These are phyloP conservation scores for Blastocystis sp. DNA, from an alignment of 352 stramenopile genomes.

Conservation along the genomic window DNA sequence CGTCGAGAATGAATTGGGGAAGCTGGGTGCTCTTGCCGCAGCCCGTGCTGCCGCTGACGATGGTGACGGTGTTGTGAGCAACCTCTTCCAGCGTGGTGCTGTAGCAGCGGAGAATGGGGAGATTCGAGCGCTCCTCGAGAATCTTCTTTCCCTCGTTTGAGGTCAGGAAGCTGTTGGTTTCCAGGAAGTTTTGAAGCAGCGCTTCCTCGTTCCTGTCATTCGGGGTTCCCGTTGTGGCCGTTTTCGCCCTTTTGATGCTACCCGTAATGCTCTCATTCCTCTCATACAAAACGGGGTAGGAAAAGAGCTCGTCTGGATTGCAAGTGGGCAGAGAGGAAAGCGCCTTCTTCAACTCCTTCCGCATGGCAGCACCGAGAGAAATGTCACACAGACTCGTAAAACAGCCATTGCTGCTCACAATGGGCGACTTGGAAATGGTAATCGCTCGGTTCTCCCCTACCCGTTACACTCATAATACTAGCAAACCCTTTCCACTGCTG, in stretches of 20 bases:
- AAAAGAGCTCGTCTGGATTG: not conserved
- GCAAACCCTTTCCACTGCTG: not conserved
- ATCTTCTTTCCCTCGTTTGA: not conserved
- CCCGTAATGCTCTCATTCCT: not conserved
- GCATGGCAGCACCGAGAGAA: not conserved
- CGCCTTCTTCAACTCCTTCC: not conserved
- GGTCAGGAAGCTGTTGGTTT: not conserved
- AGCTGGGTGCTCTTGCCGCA: constrained; percentile 85
- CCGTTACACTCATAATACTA: not conserved
- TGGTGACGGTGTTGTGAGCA: constrained; percentile 76
- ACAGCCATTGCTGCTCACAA: not conserved
- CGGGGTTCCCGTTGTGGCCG: too few relatives aligned
- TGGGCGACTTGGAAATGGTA: not conserved
- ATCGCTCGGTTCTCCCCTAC: not conserved
- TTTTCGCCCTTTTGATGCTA: not conserved
- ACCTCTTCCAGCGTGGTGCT: not conserved
- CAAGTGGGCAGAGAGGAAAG: not conserved
- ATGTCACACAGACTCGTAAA: not conserved
- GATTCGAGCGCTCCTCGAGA: not conserved
- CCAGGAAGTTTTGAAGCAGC: not conserved
- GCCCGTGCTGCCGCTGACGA: constrained; percentile 81
- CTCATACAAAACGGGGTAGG: not conserved
- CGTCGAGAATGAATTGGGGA: constrained; percentile 77
- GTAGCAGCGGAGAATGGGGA: not conserved
- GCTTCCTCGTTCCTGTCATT: not conserved